These are phyloP conservation scores for Fusarium brevicatenulatum DNA, from an alignment of 2,329 filamentous ascomycete genomes.

Conservation along the genomic window DNA sequence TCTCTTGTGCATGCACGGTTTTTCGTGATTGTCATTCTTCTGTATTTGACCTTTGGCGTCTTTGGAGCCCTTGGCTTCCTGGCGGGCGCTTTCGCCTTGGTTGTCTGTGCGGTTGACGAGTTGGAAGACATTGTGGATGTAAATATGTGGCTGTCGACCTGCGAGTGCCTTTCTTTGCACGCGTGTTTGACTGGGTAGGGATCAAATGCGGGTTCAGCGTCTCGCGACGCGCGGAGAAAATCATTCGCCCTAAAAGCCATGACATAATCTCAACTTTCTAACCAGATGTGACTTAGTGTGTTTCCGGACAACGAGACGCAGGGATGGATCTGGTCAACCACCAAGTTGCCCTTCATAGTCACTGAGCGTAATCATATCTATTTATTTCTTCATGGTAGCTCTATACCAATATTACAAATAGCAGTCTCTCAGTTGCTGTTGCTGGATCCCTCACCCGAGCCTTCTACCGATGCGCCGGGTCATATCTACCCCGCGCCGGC, in stretches of 20 bases:
- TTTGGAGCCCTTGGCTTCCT: accelerated
- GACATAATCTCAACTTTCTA: neutral
- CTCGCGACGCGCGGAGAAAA: neutral
- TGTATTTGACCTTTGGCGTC: neutral
- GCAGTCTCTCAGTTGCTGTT: accelerated
- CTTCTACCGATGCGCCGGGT: neutral
- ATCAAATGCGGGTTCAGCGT: neutral
- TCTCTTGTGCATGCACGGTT: neutral
- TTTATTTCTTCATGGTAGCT: accelerated
- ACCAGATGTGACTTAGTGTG: neutral
- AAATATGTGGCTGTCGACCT: neutral
- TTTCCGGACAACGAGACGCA: accelerated
- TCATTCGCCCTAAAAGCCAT: neutral
- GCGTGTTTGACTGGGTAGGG: neutral
- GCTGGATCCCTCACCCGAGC: accelerated
- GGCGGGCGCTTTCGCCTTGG: accelerated
- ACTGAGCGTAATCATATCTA: neutral
- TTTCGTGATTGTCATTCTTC: neutral
- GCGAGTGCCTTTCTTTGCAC: neutral
- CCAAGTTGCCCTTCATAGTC: accelerated
- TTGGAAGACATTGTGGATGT: neutral
- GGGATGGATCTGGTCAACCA: neutral
- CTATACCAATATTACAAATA: neutral
- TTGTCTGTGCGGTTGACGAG: neutral
- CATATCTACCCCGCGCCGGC: neutral